phyloP scores from a whole-genome alignment of 2,329 filamentous ascomycete genomes.

The Sclerotinia subarctica region DNA sequence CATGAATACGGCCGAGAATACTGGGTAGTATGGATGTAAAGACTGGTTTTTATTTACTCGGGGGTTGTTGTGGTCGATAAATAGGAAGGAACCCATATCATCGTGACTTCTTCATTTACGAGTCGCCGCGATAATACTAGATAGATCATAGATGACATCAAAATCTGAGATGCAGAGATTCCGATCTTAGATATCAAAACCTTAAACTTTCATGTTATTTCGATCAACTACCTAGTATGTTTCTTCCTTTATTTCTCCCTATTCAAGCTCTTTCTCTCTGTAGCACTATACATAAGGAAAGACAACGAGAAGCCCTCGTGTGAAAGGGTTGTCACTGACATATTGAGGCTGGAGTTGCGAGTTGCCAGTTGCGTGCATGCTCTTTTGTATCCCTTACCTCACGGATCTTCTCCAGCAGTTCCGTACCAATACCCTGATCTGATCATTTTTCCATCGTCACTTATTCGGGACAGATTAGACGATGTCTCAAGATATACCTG shows the following conservation, averaged over 20 bases:
- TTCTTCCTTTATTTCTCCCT: background rate
- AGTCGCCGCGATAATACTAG: background rate
- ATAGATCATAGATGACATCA: background rate
- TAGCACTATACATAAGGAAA: background rate
- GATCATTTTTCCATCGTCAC: background rate
- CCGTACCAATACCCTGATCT: background rate
- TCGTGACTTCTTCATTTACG: constrained; percentile 4
- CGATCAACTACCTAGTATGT: background rate
- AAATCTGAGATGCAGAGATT: background rate
- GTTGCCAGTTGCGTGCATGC: background rate
- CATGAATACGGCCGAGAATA: constrained; percentile 6
- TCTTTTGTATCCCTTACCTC: background rate
- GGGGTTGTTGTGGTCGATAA: background rate
- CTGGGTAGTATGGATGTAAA: background rate
- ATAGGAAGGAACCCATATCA: background rate
- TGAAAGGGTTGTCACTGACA: background rate
- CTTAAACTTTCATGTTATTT: background rate
- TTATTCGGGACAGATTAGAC: background rate
- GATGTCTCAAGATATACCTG: constrained; percentile 11
- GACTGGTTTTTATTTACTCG: background rate
- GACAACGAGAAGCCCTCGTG: background rate
- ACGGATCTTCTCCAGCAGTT: constrained; percentile 1
- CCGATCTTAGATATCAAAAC: constrained; percentile 2
- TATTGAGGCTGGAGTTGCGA: constrained; percentile 4
- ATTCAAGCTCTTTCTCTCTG: background rate